Conservation (phyloP, 768 basidiomycete species). For the Tulasnella sp. region DNA sequence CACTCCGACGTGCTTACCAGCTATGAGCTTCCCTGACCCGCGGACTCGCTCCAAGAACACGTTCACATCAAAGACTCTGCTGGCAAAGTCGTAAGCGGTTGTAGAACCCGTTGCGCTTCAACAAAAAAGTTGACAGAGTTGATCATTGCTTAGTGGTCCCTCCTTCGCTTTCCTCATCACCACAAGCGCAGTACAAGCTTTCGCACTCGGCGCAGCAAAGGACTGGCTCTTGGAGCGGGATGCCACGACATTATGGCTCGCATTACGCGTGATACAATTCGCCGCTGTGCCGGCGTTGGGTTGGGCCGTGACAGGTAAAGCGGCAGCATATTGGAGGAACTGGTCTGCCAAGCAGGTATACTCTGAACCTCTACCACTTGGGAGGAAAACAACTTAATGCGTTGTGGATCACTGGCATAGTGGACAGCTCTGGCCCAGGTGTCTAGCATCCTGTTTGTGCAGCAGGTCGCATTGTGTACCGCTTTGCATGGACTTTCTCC, state of each 20-base stretch:
- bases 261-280: constrained; percentile 46
- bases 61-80: constrained; percentile 1
- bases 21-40: constrained; percentile 13
- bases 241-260: constrained; percentile 64
- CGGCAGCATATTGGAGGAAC: constrained; percentile 38
- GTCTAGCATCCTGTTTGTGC: constrained; percentile 55
- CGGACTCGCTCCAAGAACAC: constrained; percentile 12
- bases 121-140: not conserved
- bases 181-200: constrained; percentile 36
- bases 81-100: not conserved
- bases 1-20: constrained; percentile 2
- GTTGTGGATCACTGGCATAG: constrained; percentile 36
- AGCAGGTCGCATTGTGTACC: constrained; percentile 54
- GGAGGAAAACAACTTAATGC: constrained; percentile 14
- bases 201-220: constrained; percentile 51
- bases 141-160: constrained; percentile 31
- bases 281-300: constrained; percentile 30
- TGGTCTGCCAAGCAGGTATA: constrained; percentile 43
- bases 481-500: constrained; percentile 59
- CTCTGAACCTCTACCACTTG: constrained; percentile 7
- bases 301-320: constrained; percentile 47
- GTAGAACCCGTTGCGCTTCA: not conserved
- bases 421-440: constrained; percentile 61
- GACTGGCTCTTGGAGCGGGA: constrained; percentile 55
- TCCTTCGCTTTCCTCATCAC: constrained; percentile 46